These are phyloP conservation scores for Umbelopsis isabellina DNA, from an alignment of 192 early-diverging fungal species.

Conservation along the genomic window DNA sequence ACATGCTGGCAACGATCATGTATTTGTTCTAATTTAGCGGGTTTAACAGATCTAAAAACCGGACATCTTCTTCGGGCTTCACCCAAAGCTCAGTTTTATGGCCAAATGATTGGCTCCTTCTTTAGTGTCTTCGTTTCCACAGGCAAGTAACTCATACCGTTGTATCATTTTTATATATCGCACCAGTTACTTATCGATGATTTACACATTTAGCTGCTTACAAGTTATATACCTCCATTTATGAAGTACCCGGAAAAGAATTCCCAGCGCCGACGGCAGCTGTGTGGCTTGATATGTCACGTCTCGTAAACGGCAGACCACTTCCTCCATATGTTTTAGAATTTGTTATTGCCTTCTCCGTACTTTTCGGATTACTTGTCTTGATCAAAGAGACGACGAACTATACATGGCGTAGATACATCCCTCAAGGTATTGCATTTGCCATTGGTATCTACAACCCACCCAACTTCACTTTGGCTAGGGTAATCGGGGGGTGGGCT, in stretches of 20 bases:
- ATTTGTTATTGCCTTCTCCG: conserved; percentile 59
- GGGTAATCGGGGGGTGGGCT: conserved; percentile 63
- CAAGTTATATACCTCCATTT: conserved; percentile 67
- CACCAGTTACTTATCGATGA: not conserved
- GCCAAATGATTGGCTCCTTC: conserved; percentile 79
- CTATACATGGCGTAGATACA: conserved; percentile 48
- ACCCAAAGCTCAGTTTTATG: conserved; percentile 83
- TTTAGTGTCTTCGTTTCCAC: conserved; percentile 72
- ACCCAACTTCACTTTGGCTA: conserved; percentile 73
- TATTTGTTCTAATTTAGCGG: not conserved
- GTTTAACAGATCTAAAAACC: conserved; percentile 74
- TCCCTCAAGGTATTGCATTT: conserved; percentile 78
- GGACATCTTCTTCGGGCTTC: conserved; percentile 83
- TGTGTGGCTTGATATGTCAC: conserved; percentile 80
- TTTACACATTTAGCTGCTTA: conserved; percentile 48
- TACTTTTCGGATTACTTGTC: conserved; percentile 50
- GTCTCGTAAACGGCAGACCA: conserved; percentile 74
- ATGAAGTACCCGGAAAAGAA: conserved; percentile 68
- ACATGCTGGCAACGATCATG: not conserved
- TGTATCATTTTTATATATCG: not conserved
- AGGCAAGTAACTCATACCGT: conserved; percentile 31
- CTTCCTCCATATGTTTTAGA: conserved; percentile 66
- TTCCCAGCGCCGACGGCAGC: conserved; percentile 76
- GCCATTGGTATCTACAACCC: conserved; percentile 82
- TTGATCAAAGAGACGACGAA: conserved; percentile 25